A percentile compares a stretch with the other conserved stretches of the same genome.
Conservation (phyloP, 2,329 filamentous ascomycete species). For the Leptographium radiaticola region DNA sequence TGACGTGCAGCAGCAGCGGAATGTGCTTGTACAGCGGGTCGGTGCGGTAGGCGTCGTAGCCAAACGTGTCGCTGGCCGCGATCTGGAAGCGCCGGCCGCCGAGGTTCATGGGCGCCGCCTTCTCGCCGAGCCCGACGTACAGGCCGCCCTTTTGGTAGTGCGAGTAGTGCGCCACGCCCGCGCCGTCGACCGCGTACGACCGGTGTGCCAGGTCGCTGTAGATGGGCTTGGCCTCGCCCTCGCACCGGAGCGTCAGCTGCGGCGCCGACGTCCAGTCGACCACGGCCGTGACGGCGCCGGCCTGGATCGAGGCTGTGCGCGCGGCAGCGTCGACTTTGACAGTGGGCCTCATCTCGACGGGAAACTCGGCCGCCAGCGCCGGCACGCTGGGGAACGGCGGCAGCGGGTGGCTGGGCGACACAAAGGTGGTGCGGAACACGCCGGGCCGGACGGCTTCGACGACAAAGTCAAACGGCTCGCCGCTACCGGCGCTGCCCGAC, state of each 20-base stretch:
- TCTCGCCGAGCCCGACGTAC: conserved; percentile 60
- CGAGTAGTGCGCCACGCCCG: conserved; percentile 46
- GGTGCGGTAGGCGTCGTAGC: conserved; percentile 57
- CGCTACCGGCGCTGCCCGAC: conserved; percentile 18
- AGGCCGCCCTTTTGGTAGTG: conserved; percentile 43
- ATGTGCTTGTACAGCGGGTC: conserved; percentile 69
- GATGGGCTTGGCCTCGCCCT: conserved; percentile 35
- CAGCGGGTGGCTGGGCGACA: conserved; percentile 45
- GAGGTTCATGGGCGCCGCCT: conserved; percentile 60
- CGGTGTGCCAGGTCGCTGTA: conserved; percentile 51
- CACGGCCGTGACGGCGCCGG: conserved; percentile 36
- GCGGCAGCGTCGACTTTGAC: conserved; percentile 15
- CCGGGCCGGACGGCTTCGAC: conserved; percentile 50
- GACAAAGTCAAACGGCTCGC: conserved; percentile 39
- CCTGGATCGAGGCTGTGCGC: conserved; percentile 28
- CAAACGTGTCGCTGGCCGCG: conserved; percentile 58
- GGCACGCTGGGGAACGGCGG: conserved; percentile 54
- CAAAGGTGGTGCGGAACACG: conserved; percentile 56
- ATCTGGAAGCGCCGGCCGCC: conserved; percentile 52
- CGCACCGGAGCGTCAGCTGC: conserved; percentile 41
- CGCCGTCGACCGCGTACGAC: conserved; percentile 48
- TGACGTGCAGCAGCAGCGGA: conserved; percentile 56
- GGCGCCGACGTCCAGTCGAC: conserved; percentile 48
- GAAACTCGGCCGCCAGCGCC: too few relatives aligned
- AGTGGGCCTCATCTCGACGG: conserved; percentile 20